Evolutionary conservation across 805 yeast genomes (phyloP).

Genomic region (Candida ficus): DNA sequence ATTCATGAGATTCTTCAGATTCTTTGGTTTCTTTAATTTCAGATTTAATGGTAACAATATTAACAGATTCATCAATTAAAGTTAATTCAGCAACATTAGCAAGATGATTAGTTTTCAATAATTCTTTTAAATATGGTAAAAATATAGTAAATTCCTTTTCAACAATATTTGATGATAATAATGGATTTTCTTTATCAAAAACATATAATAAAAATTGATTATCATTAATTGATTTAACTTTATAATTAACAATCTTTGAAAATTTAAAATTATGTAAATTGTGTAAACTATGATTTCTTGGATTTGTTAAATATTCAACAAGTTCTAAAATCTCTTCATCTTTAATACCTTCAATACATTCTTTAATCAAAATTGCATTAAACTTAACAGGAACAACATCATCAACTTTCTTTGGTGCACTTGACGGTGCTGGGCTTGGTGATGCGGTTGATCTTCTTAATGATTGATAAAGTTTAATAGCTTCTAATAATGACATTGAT

Average conservation of each 20-base stretch:
- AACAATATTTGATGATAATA: neutral
- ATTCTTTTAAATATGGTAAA: conserved; percentile 30
- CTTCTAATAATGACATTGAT: conserved; percentile 39
- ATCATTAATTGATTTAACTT: conserved; percentile 37
- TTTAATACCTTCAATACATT: conserved; percentile 49
- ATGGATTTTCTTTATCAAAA: neutral
- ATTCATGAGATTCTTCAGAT: too few relatives aligned
- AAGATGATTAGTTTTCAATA: conserved; percentile 34
- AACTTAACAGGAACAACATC: conserved; percentile 23
- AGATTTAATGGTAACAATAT: too few relatives aligned
- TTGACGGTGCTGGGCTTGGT: neutral
- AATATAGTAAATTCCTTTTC: conserved; percentile 35
- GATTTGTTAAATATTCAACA: conserved; percentile 19
- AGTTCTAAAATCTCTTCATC: conserved; percentile 26
- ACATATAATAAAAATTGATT: conserved; percentile 34
- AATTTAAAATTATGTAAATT: neutral
- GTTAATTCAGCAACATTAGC: conserved; percentile 47
- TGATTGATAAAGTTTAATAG: conserved; percentile 30
- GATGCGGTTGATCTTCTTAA: conserved; percentile 15
- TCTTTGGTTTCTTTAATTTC: too few relatives aligned
- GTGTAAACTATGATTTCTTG: neutral
- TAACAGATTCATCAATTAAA: conserved; percentile 33
- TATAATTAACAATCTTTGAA: conserved; percentile 20
- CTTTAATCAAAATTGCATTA: conserved; percentile 53
- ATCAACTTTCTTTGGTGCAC: neutral